These are phyloP conservation scores for Scleromitrula shiraiana DNA, from an alignment of 2,329 filamentous ascomycete species.

Conservation along the genomic window DNA sequence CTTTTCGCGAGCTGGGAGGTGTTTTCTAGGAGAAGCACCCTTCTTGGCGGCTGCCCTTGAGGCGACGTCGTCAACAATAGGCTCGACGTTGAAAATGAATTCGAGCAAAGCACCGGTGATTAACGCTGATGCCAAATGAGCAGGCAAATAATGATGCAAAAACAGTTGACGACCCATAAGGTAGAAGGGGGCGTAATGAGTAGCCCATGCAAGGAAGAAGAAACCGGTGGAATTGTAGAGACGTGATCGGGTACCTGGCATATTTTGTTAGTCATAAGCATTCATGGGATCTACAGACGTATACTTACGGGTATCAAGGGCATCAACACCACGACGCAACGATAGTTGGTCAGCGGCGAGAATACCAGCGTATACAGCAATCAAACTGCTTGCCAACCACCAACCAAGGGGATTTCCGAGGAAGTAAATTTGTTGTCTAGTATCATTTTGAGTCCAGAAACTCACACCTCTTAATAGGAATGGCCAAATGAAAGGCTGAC, in stretches of 20 bases:
- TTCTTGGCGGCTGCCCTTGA: constrained; percentile 39
- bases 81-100: constrained; percentile 91
- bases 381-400: constrained; percentile 89
- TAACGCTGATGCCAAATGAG: constrained; percentile 82
- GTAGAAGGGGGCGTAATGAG: constrained; percentile 95
- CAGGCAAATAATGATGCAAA: constrained; percentile 93
- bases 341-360: constrained; percentile 89
- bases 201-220: constrained; percentile 97
- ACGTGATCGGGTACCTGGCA: constrained; percentile 73
- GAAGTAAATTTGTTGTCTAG: constrained; percentile 96
- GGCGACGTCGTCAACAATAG: constrained; percentile 47
- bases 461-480: constrained; percentile 95
- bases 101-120: constrained; percentile 88
- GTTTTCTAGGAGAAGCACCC: constrained; percentile 40
- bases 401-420: constrained; percentile 93
- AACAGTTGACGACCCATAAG: constrained; percentile 98
- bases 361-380: constrained; percentile 91
- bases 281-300: background rate
- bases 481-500: constrained; percentile 93
- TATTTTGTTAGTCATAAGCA: constrained; percentile 26
- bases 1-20: constrained; percentile 73
- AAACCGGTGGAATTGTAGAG: constrained; percentile 98
- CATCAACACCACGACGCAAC: constrained; percentile 84
- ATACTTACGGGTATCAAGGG: constrained; percentile 81
- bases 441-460: constrained; percentile 98